Percentiles rank a stretch among this genome's conserved stretches.
Evolutionary conservation across 1,284 basidiomycete species (phyloP).

Genomic region (Cerrena zonata): DNA sequence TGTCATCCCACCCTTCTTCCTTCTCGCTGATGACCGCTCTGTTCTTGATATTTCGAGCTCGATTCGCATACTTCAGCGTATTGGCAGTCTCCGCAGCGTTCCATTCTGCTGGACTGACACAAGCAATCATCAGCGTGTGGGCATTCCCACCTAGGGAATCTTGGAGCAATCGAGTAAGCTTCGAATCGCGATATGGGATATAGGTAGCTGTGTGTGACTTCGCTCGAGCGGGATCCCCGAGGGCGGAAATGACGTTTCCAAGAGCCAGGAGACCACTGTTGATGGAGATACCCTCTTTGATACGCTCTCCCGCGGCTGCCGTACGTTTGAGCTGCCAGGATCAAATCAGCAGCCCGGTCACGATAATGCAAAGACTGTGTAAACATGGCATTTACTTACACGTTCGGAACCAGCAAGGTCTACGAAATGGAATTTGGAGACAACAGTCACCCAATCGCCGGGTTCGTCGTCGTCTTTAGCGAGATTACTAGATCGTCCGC

Average conservation of each 20-base stretch:
- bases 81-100: slow-evolving; percentile 94
- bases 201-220: slow-evolving; percentile 76
- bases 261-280: slow-evolving; percentile 94
- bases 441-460: slow-evolving; percentile 83
- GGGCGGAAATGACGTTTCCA: slow-evolving; percentile 96
- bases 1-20: slow-evolving; percentile 97
- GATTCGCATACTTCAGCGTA: slow-evolving; percentile 96
- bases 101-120: slow-evolving; percentile 92
- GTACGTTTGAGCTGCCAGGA: slow-evolving; percentile 80
- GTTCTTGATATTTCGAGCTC: slow-evolving; percentile 97
- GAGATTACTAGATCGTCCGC: slow-evolving; percentile 32
- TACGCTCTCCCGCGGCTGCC: slow-evolving; percentile 87
- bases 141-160: slow-evolving; percentile 98
- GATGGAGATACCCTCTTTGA: slow-evolving; percentile 96
- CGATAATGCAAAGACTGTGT: background rate
- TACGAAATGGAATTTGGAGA: slow-evolving; percentile 97
- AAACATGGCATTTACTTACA: slow-evolving; percentile 50
- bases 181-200: slow-evolving; percentile 95
- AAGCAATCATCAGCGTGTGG: slow-evolving; percentile 98
- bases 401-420: slow-evolving; percentile 95
- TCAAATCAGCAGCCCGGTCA: background rate
- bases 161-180: slow-evolving; percentile 94
- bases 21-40: slow-evolving; percentile 86
- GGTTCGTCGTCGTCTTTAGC: slow-evolving; percentile 40
- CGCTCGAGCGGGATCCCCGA: slow-evolving; percentile 85